Base-by-base conservation (phyloP, 1,284 basidiomycete species). In the Fistulina hepatica region DNA sequence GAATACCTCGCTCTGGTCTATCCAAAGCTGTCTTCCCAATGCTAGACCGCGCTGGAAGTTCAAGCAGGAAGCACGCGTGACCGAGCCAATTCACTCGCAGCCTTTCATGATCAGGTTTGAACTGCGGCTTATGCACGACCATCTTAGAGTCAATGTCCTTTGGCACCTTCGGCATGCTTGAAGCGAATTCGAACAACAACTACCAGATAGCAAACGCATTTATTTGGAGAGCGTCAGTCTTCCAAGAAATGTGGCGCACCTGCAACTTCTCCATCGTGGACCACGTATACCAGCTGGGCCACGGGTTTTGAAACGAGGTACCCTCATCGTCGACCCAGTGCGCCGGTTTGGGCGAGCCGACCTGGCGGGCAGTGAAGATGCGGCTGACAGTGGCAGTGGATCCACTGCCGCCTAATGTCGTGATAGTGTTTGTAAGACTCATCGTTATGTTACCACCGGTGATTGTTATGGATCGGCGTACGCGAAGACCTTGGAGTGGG, bases 11-110 rank as follows among this genome's bases (percentile, higher is more conserved):
- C 3, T 58, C 27, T n/a, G n/a, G n/a, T n/a, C n/a, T n/a, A n/a
- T n/a, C n/a, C n/a, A n/a, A n/a, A n/a, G n/a, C n/a, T n/a, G n/a
- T n/a, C n/a, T n/a, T n/a, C 37, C 44, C 32, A 42, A 52, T 16
- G 7, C 44, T 42, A 6, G 52, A 46, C 10, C 13, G 28, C 2
- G 66, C 55, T 2, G 77, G 81, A 25, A 82, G 59, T 55, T 84
- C 79, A 26, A 84, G 62, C 3, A 84, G 57, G 54, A 77, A 81
- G 45, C 73, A 78, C 0, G 82, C 82, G 53, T 85, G 82, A 47
- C 75, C 78, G 2, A 82, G 61, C 78, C 78, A 85, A 0, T 80
- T 84, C 6, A 74, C 65, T 19, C 19, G 15, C 15, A 31, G 9
- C 3, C 19, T 13, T 9, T 31, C 28, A 13, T 31, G 15, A 19